Base-by-base conservation (phyloP, 106 monocot genomes). In the Amphibolis antarctica region DNA sequence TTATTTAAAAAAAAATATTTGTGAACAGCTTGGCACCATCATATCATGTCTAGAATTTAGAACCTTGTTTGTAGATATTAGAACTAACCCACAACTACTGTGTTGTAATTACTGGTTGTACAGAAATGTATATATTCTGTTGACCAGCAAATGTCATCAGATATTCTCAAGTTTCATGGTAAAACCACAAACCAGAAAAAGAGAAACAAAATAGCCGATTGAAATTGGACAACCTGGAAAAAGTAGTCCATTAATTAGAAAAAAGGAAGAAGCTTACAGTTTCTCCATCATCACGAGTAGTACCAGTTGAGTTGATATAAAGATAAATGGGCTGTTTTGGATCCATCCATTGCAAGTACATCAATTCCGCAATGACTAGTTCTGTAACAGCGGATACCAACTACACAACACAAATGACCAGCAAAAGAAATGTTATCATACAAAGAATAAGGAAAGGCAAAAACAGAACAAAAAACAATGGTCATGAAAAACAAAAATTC, bases 241-340 rank as follows among this genome's bases (percentile, higher is more conserved):
- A 44, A 46, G 44, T 19, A n/a, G 21, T 44, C 55, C 20, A 13
- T 26, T 42, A 10, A 31, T 23, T 36, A 36, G 2, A 36, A 4
- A 36, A 4, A 36, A 2, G 7, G 2, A 7, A 62, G 20, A 44
- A 53, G 48, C 86, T 44, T 83, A 94, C 94, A 53, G 94, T 82
- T 89, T 94, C 94, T 77, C 85, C 85, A 81, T 94, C 89, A 82
- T 94, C 94, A 62, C 84, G 83, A 59, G 85, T 82, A 51, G 94
- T 94, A 60, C 94, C 94, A 57, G 83, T 86, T 57, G 94, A 94
- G 67, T 82, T 86, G 66, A 94, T 89, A 60, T 94, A 90, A n/a
- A 94, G 63, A 79, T 94, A 94, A 44, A 94, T 84, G 22, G 94
- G 83, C 43, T 94, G 69, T 44, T 86, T 84, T 28, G 89, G 85